Conservation (phyloP, 257 asterid species). For the Buddleja alternifolia region DNA sequence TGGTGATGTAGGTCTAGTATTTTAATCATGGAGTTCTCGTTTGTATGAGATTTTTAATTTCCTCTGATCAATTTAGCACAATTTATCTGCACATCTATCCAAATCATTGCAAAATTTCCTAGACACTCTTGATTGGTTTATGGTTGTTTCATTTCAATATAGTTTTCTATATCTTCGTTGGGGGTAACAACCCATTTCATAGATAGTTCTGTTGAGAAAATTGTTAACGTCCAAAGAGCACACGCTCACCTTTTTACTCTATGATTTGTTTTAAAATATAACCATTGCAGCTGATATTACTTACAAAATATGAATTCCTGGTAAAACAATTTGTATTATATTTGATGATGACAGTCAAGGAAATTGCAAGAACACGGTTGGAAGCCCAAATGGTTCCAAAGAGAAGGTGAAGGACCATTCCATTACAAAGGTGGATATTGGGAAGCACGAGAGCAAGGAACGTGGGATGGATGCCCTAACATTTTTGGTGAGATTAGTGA, state of each 20-base stretch:
- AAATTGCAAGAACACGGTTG: constrained; percentile 94
- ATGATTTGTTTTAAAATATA: background rate
- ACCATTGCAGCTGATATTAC: background rate
- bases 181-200: background rate
- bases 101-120: background rate
- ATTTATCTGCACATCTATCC: background rate
- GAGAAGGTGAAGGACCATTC: constrained; percentile 67
- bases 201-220: background rate
- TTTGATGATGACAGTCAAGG: constrained; percentile 59
- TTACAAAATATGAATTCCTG: background rate
- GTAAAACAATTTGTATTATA: background rate
- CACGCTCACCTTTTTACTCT: background rate
- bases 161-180: too few species aligned
- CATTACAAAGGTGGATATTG: constrained; percentile 78
- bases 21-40: background rate
- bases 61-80: background rate
- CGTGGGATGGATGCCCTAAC: constrained; percentile 78
- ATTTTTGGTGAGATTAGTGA: constrained; percentile 73
- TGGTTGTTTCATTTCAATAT: too few species aligned
- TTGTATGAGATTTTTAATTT: background rate
- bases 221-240: background rate
- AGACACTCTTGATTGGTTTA: background rate
- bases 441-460: constrained; percentile 79
- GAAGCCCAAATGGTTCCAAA: constrained; percentile 86
- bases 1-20: background rate